Evolutionary conservation across 1,284 basidiomycete genomes (phyloP).

Genomic region (Rhodotorula sp.): DNA sequence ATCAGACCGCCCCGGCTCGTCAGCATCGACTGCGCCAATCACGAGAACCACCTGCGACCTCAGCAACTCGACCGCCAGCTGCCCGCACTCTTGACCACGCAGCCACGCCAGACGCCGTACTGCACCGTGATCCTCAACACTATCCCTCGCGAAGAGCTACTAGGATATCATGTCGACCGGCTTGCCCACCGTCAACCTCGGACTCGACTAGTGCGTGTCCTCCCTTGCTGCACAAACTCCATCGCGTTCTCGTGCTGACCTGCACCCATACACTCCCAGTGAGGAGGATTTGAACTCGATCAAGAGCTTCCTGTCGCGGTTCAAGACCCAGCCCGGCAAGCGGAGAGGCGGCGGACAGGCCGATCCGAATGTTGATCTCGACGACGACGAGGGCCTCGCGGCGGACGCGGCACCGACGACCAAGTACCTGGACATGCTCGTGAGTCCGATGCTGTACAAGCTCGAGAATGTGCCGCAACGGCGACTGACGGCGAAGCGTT

Average conservation of each 20-base stretch:
- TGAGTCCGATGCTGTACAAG: constrained; percentile 52
- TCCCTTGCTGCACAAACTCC: constrained; percentile 27
- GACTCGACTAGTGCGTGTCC: constrained; percentile 55
- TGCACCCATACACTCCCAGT: constrained; percentile 54
- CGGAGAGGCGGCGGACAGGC: constrained; percentile 48
- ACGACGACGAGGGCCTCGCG: constrained; percentile 51
- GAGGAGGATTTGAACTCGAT: constrained; percentile 58
- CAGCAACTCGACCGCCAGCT: not conserved
- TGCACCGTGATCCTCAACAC: not conserved
- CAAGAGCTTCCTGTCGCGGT: constrained; percentile 65
- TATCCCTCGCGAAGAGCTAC: not conserved
- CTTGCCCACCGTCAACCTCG: constrained; percentile 57
- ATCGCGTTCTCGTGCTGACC: not conserved
- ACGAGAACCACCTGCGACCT: not conserved
- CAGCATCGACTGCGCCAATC: not conserved
- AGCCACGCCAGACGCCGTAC: not conserved
- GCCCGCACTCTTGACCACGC: not conserved
- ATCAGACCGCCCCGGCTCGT: not conserved
- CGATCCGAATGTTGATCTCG: constrained; percentile 66
- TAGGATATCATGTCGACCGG: constrained; percentile 39
- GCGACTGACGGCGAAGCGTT: not conserved
- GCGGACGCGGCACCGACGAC: constrained; percentile 50
- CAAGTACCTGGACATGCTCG: constrained; percentile 89
- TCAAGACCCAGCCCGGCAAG: constrained; percentile 49
- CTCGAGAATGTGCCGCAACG: not conserved